Evolutionary conservation across 257 asterid species (phyloP).

Genomic region (Apocynum venetum): DNA sequence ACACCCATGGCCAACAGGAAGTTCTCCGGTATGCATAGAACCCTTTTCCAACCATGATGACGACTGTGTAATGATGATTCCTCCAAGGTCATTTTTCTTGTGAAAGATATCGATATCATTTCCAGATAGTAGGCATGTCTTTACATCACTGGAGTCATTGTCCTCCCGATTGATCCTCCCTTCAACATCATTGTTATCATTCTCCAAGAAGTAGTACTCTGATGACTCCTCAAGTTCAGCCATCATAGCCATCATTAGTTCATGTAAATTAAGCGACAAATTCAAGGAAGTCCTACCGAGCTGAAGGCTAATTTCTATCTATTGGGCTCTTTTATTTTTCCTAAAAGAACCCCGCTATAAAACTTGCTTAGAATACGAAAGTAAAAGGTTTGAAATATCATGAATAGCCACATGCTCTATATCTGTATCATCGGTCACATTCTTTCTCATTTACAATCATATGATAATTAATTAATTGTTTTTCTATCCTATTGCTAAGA

Average conservation of each 20-base stretch:
- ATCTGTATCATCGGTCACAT: too few species aligned
- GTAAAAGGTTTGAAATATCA: neutral
- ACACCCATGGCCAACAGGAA: slow-evolving; percentile 58
- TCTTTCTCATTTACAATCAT: too few species aligned
- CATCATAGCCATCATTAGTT: neutral
- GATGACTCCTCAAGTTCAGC: neutral
- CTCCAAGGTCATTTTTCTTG: slow-evolving; percentile 25
- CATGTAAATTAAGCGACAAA: neutral
- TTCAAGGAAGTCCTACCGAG: neutral
- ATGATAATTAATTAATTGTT: too few species aligned
- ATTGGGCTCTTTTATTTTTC: neutral
- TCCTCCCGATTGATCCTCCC: slow-evolving; percentile 19
- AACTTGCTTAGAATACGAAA: neutral
- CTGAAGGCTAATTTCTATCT: neutral
- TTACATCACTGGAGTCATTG: slow-evolving; percentile 22
- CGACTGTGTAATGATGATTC: slow-evolving; percentile 21
- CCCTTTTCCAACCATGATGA: slow-evolving; percentile 38
- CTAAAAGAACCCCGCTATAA: neutral
- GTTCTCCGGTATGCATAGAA: slow-evolving; percentile 48
- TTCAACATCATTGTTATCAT: slow-evolving; percentile 18
- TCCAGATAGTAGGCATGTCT: slow-evolving; percentile 47
- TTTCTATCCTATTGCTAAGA: too few species aligned
- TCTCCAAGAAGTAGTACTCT: slow-evolving; percentile 34
- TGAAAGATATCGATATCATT: slow-evolving; percentile 22
- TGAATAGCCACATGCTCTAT: too few species aligned